Percentiles rank a stretch among this genome's conserved stretches.
Conservation (phyloP, 352 stramenopile species). For the Phytophthora melonis region DNA sequence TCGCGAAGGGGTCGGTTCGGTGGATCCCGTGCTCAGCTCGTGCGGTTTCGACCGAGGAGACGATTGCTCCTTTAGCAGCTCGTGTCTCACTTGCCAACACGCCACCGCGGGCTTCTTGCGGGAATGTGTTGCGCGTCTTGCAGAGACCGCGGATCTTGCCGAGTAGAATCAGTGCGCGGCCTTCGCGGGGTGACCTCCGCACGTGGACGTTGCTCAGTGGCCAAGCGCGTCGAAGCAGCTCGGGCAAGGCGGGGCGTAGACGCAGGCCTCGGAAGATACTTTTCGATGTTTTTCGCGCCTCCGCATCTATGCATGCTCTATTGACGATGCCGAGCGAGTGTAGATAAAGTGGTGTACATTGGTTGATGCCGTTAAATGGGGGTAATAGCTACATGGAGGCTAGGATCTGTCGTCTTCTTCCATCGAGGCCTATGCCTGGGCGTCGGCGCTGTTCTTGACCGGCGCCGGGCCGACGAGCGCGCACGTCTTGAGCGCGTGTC, state of each 20-base stretch:
- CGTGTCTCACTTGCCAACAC: neutral
- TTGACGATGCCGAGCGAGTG: slow-evolving; percentile 24
- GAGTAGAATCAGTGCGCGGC: slow-evolving; percentile 15
- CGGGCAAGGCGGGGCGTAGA: neutral
- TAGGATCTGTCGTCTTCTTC: slow-evolving; percentile 3
- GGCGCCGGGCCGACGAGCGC: slow-evolving; percentile 42
- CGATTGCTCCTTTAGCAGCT: neutral
- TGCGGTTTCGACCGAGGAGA: neutral
- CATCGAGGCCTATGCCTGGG: slow-evolving; percentile 28
- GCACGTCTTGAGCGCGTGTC: slow-evolving; percentile 64
- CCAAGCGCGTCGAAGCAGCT: neutral
- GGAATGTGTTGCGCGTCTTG: neutral
- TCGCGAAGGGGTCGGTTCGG: too few species aligned
- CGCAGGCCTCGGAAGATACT: slow-evolving; percentile 6
- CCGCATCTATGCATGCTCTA: slow-evolving; percentile 2
- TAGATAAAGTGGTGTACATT: slow-evolving; percentile 23
- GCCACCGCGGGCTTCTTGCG: neutral
- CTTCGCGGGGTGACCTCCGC: neutral
- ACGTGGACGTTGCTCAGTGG: slow-evolving; percentile 5
- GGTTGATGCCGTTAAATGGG: slow-evolving; percentile 4
- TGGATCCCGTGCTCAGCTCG: neutral
- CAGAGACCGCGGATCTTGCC: neutral
- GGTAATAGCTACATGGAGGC: slow-evolving; percentile 31
- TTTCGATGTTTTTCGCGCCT: slow-evolving; percentile 1
- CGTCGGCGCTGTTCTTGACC: slow-evolving; percentile 33